Base-by-base conservation (phyloP, 306 rosid species). In the Hippophae gyantsensis region DNA sequence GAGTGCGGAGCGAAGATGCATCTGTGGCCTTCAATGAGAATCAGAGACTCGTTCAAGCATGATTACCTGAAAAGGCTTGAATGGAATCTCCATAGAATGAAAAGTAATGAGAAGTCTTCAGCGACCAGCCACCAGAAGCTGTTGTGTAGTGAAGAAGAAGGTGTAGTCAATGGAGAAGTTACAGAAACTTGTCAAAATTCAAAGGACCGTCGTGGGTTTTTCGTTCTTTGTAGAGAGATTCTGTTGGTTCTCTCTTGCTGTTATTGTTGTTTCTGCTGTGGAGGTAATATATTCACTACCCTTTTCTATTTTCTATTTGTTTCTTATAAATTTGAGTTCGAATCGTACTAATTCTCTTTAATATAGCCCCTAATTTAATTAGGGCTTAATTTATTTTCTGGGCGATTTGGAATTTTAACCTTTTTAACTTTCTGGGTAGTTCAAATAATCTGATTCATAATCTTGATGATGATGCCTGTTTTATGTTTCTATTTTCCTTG, bases 11-110 rank as follows among this genome's bases (percentile, higher is more conserved):
- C 3, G 14, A 45, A 66, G 45, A 78, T 78, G 82, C 82, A 73
- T 78, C 79, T 78, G 18, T 78, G 76, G 79, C 79, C 82, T 13
- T 73, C 82, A 38, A 46, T 55, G 57, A 69, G 11, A 47, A 58
- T 78, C 58, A 69, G 82, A 63, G 76, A 78, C 13, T 73, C 82
- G 40, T 78, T 78, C 76, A 65, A 65, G 61, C 50, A 32, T 13
- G 73, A 7, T 32, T 73, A 78, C 53, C 51, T 78, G n/a, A 59
- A 25, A 14, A 78, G 54, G 64, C 70, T 73, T 2, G 82, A 78
- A 11, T 69, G 68, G 82, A 78, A 78, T 50, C 56, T 66, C 23
- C 60, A 56, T 2, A 66, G 76, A 67, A 78, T 78, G 82, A 66
- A 66, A 14, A 48, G 63, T 11, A 62, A 70, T 5, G 73, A 70